Evolutionary conservation across 805 yeast species (phyloP), one percentile per base, ranked within the genome.

Genomic region (Yarrowia hollandica): DNA sequence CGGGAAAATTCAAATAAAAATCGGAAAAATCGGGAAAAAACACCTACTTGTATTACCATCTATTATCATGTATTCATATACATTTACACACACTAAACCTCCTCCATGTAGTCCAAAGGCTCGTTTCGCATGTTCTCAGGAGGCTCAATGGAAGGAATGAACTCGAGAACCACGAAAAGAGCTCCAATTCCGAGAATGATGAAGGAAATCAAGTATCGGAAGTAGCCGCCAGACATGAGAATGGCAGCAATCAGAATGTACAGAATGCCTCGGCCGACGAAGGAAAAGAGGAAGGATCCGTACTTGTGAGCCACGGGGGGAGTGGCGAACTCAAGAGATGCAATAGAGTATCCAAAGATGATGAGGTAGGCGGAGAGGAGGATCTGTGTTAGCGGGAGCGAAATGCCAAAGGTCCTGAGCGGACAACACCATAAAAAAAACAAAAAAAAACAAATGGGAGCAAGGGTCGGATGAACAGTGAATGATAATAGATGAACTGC

Each of bases 251-350:
- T 69, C 60, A 81, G 71, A 19, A 79, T 65, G 67, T 82, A 83
- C 62, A 81, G 81, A 16, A 81, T 69, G 22, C 92, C 94, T 64
- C 94, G 79, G 10, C 94, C 92, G n/a, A 85, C 69, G 66, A 83
- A 83, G 12, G 86, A 82, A 69, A 77, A 79, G 66, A 80, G 76
- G 67, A 80, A 86, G 16, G 82, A 82, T 46, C 77, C 85, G 58
- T 72, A 71, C 25, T 64, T 75, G 71, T 59, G 70, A 5, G 82
- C 78, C 64, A 78, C 77, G 4, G 79, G 72, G 4, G 83, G 82
- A n/a, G 77, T 75, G 28, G 71, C 71, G 68, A 80, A 80, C 67
- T 81, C 85, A 25, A 67, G 61, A 14, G 62, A 61, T 14, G 64
- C 68, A 23, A 68, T 61, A 14, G 62, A 68, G 22, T 70, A 54